Evolutionary conservation across 768 basidiomycete genomes (phyloP), one percentile per base, ranked within the genome.

Genomic region (Sarcodon aspratus): DNA sequence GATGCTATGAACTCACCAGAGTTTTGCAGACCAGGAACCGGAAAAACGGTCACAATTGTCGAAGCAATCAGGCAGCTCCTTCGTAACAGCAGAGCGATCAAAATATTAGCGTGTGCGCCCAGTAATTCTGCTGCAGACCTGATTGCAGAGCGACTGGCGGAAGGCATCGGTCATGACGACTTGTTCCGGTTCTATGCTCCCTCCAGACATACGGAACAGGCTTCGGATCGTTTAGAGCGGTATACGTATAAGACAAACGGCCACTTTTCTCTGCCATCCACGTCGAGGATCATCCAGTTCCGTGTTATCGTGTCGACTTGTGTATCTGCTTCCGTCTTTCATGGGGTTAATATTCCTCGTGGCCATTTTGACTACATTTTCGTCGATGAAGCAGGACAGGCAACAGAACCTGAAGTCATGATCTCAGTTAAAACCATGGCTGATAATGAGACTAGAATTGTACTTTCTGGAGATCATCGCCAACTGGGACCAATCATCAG

Each of bases 341-440:
- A 69, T 21, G 75, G 74, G 1, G 68, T 82, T 36, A 81, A 82
- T 0, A 67, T 85, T 40, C 63, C 70, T 0, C 66, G 71, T 1
- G 82, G 83, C 0, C 76, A 83, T 58, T 86, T 77, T 58, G 71
- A 67, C 8, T 80, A 85, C 51, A 78, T 86, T 11, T 80, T 85
- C 57, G 62, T 82, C 8, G 82, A 86, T 54, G 82, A 86, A 57
- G 82, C 82, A 0, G 82, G 80, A 0, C 82, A 86, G 55, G 80
- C 81, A 2, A 79, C 77, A 0, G 83, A 86, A 59, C 79, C 82
- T 0, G 82, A 85, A 58, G 69, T 69, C 0, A 78, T 82, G 61
- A 69, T 82, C 12, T 61, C 75, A 0, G 73, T 85, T 63, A 79
- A 79, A 63, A 77, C 75, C 1, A 68, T 82, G 61, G 75, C 78